phyloP scores from a whole-genome alignment of 2,329 filamentous ascomycete genomes.

The Diaporthe vaccinii region DNA sequence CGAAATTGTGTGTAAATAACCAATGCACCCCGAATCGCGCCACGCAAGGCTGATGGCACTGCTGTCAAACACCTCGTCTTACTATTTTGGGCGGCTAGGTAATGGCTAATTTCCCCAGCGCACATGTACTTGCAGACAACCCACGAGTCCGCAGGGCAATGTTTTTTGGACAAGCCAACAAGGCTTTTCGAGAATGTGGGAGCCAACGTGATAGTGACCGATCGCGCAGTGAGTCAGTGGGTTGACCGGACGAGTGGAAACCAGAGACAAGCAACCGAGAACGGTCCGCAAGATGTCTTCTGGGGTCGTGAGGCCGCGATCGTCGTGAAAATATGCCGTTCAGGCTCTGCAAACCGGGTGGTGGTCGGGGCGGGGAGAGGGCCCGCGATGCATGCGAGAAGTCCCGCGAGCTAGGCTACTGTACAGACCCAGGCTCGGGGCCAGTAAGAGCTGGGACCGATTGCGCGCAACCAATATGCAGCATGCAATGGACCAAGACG shows the following conservation, averaged over 20 bases:
- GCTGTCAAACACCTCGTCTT: constrained; percentile 33
- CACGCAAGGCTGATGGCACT: constrained; percentile 34
- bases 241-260: constrained; percentile 1
- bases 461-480: constrained; percentile 11
- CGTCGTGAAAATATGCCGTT: constrained; percentile 32
- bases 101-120: constrained; percentile 30
- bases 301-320: constrained; percentile 25
- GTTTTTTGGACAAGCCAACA: constrained; percentile 15
- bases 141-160: constrained; percentile 4
- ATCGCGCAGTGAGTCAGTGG: constrained; percentile 21
- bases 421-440: constrained; percentile 14
- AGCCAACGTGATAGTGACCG: constrained; percentile 31
- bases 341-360: constrained; percentile 19
- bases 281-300: constrained; percentile 2
- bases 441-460: constrained; percentile 26
- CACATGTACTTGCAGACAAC: constrained; percentile 5
- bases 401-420: constrained; percentile 21
- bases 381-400: constrained; percentile 29
- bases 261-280: constrained; percentile 1
- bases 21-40: constrained; percentile 34
- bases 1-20: constrained; percentile 38
- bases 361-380: constrained; percentile 13
- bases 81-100: constrained; percentile 30
- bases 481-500: constrained; percentile 5
- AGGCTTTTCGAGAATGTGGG: constrained; percentile 5